A percentile compares a stretch with the other conserved stretches of the same genome.
Conservation (phyloP, 169 alveolate species). For the Babesia caballi region DNA sequence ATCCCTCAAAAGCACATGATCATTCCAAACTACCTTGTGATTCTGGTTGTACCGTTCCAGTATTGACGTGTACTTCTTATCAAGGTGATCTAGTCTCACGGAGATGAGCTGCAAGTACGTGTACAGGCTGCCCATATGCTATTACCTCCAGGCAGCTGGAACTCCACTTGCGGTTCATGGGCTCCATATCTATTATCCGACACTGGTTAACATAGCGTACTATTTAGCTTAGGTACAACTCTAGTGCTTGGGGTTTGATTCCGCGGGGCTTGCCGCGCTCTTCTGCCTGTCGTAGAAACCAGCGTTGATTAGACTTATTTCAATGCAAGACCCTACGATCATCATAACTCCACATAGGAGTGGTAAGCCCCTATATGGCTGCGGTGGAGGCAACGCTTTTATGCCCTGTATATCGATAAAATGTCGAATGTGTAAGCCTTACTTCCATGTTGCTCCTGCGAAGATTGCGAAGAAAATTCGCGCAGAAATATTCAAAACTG, state of each 20-base stretch:
- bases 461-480: slow-evolving; percentile 6
- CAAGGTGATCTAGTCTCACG: slow-evolving; percentile 47
- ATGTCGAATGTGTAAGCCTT: not conserved
- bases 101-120: slow-evolving; percentile 25
- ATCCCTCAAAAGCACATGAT: too few species aligned
- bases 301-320: slow-evolving; percentile 40
- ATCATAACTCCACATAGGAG: slow-evolving; percentile 40
- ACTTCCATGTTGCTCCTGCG: slow-evolving; percentile 12
- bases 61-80: slow-evolving; percentile 15
- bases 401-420: slow-evolving; percentile 23
- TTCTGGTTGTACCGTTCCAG: not conserved
- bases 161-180: slow-evolving; percentile 44
- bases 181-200: not conserved
- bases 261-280: not conserved
- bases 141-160: slow-evolving; percentile 54
- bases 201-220: too few species aligned
- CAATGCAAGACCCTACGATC: slow-evolving; percentile 47
- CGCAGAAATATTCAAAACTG: too few species aligned
- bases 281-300: slow-evolving; percentile 39
- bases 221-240: not conserved
- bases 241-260: not conserved
- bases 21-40: slow-evolving; percentile 4
- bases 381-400: slow-evolving; percentile 43
- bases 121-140: not conserved
- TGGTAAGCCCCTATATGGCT: slow-evolving; percentile 42